phyloP scores from a whole-genome alignment of 2,329 filamentous ascomycete genomes.

The Fusarium torulosum region DNA sequence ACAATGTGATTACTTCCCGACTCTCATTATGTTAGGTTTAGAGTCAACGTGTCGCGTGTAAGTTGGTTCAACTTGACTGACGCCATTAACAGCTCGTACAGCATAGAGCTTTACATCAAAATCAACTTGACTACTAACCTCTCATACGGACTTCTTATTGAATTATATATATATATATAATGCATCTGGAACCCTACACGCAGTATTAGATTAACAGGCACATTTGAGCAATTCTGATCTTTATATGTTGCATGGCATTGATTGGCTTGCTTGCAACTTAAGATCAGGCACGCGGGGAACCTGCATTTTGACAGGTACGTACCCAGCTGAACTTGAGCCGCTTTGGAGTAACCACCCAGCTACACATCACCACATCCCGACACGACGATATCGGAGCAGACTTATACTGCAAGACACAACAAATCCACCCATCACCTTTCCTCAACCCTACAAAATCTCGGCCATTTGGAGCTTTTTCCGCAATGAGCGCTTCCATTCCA shows the following conservation, averaged over 20 bases:
- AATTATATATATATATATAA: neutral
- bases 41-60: neutral
- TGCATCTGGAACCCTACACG: neutral
- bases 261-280: constrained; percentile 10
- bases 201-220: too few species aligned
- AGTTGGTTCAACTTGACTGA: neutral
- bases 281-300: constrained; percentile 27
- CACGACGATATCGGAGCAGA: constrained; percentile 22
- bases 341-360: constrained; percentile 43
- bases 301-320: constrained; percentile 39
- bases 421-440: neutral
- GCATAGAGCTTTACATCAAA: neutral
- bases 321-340: constrained; percentile 43
- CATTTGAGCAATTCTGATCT: neutral
- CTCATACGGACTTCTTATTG: neutral
- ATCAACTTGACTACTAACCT: neutral
- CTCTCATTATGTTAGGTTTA: neutral
- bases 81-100: neutral
- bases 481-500: constrained; percentile 51
- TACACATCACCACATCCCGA: constrained; percentile 38
- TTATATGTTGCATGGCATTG: constrained; percentile 1
- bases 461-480: neutral
- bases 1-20: neutral
- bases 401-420: neutral
- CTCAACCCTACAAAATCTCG: neutral